Evolutionary conservation across 495 filamentous ascomycete genomes (phyloP), one percentile per base, ranked within the genome.

Genomic region (Lepidopterella palustris): DNA sequence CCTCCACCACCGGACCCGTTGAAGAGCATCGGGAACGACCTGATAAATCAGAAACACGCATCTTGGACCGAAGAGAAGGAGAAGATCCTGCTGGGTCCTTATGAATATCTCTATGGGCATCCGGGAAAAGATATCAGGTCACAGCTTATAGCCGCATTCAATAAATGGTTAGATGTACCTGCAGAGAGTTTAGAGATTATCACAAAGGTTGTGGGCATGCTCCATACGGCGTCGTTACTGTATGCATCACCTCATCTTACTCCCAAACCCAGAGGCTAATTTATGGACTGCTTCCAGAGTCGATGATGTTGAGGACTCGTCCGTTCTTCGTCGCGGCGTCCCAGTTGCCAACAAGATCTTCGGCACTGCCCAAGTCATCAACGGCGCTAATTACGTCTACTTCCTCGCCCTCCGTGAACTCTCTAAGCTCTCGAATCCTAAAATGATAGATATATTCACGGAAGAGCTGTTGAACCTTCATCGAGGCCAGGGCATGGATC

Each of bases 321-420:
- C 89, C 4, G 64, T 84, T 48, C 84, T 99, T 24, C 85, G 93
- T 21, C 85, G 93, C 59, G 95, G 93, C 25, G 78, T 91, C 31
- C 93, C 93, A 8, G 93, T 97, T 31, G 90, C 93, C 1, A 91
- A 99, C 74, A 84, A 79, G 70, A 97, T 99, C 61, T 99, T 95
- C 68, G 93, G 93, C 59, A 87, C 88, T 0, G 88, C 93, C 4
- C 93, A 97, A 71, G 96, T 95, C 39, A 96, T 98, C 72, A 98
- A 97, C 76, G 89, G 85, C 21, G 90, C 92, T 53, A 98, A 98
- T 75, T 98, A 97, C 71, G 83, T 96, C 55, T 97, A 97, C 77
- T 97, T 98, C 68, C 80, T 82, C 59, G 93, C 93, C 0, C 78
- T 97, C 23, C 84, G 89, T 63, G 74, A 79, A 28, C 59, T 96